Evolutionary conservation across 2,329 filamentous ascomycete genomes (phyloP), one percentile per base, ranked within the genome.

Genomic region (Corynespora cassiicola): DNA sequence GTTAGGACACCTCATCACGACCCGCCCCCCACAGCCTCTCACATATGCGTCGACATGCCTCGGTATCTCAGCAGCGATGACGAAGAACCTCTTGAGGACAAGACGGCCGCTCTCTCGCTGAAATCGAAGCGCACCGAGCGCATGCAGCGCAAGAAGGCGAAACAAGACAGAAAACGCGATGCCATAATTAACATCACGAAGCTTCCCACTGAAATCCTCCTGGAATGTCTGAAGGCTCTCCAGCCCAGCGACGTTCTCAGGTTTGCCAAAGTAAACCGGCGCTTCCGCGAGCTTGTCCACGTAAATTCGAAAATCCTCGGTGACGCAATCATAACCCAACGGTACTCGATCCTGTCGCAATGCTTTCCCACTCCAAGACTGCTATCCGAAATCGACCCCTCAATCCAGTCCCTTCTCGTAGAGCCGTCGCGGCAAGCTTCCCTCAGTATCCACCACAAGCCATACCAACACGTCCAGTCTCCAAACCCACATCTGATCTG

Each of bases 81-180:
- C 11, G 70, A 74, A 4, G 74, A 74, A 37, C 72, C 74, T 5
- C 64, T 79, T 9, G 66, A 77, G 18, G 75, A 77, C 44, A 70
- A 69, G n/a, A 81, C 78, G 3, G 71, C 71, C 31, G 60, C 69
- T 1, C 65, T 82, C 10, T 56, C 69, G 1, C 66, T 79, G 16
- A 72, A 62, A 31, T 81, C 78, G 6, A 82, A 80, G 55, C 75
- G 75, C 36, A 80, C 74, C 5, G 72, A 76, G 50, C 73, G 79
- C 20, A 66, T 72, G 47, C 63, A 73, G 39, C 73, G 70, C 39
- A 65, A 66, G 50, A 70, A 65, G 41, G 55, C 52, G 4, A 54
- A 51, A 17, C 56, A 58, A 24, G 52, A 63, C 19, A 46, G 51
- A 31, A 54, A 63, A 20, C 61, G 48, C 12, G 62, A 68, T 19